Percentiles rank a stretch among this genome's conserved stretches.
phyloP scores from a whole-genome alignment of 352 stramenopile genomes.

The Globisporangium paroecandrum region DNA sequence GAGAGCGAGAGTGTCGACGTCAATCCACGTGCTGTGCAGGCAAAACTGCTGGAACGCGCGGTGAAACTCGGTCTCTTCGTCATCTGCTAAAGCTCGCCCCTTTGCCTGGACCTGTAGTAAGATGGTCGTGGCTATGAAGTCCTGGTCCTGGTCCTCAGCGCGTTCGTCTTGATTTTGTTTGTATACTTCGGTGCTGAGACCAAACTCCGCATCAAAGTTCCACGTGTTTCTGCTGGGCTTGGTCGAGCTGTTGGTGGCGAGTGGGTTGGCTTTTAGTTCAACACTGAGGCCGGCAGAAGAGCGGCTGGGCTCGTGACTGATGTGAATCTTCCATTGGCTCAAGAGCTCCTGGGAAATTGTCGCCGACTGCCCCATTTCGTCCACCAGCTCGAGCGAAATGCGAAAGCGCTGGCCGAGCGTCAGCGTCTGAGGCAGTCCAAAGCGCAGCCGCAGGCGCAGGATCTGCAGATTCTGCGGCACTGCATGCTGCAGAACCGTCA shows the following conservation, averaged over 20 bases:
- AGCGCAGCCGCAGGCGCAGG: constrained; percentile 46
- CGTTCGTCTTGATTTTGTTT: not conserved
- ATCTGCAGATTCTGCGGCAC: constrained; percentile 24
- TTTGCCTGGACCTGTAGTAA: not conserved
- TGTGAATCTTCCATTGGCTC: constrained; percentile 10
- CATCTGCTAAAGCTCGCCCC: not conserved
- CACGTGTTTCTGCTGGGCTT: constrained; percentile 1
- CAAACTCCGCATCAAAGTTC: constrained; percentile 11
- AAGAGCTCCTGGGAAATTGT: not conserved
- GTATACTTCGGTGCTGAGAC: not conserved
- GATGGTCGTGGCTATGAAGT: not conserved
- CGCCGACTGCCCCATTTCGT: constrained; percentile 51
- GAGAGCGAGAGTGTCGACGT: constrained; percentile 30
- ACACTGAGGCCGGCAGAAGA: too few relatives aligned
- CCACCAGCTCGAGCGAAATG: constrained; percentile 41
- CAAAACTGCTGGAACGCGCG: constrained; percentile 35
- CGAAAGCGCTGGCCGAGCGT: constrained; percentile 26
- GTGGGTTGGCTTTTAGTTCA: not conserved
- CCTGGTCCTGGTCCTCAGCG: not conserved
- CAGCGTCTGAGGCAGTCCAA: constrained; percentile 29
- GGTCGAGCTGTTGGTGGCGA: not conserved
- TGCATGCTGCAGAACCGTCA: constrained; percentile 15
- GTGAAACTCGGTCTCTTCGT: constrained; percentile 7
- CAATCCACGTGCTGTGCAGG: constrained; percentile 27
- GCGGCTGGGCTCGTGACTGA: not conserved